Percentiles rank a stretch among this genome's conserved stretches.
phyloP scores from a whole-genome alignment of 176 grass and related monocot species.

The Poa pratensis region DNA sequence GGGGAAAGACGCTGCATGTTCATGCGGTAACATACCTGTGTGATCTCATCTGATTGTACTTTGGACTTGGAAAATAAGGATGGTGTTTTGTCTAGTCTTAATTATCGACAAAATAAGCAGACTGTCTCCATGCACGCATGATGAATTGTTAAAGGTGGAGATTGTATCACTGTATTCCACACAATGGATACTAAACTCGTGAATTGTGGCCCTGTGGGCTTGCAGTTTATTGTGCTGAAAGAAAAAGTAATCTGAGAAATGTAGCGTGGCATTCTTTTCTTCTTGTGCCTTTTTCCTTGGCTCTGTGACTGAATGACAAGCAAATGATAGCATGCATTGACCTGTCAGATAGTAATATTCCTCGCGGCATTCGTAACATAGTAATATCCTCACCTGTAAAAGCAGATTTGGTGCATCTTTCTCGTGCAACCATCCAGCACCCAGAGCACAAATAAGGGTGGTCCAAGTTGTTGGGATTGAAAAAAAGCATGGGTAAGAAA shows the following conservation, averaged over 20 bases:
- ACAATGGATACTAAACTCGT: not conserved
- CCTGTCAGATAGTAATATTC: not conserved
- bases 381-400: too few relatives aligned
- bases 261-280: not conserved
- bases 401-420: too few relatives aligned
- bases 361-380: too few relatives aligned
- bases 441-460: too few relatives aligned
- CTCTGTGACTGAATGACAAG: not conserved
- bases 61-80: not conserved
- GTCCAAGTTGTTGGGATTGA: too few relatives aligned
- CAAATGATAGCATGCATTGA: not conserved
- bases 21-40: not conserved
- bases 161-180: not conserved
- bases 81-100: not conserved
- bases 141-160: constrained; percentile 9
- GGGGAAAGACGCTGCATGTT: not conserved
- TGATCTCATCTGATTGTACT: not conserved
- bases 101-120: constrained; percentile 19
- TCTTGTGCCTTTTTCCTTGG: not conserved
- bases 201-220: not conserved
- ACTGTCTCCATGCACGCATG: constrained; percentile 2
- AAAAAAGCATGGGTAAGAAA: too few relatives aligned
- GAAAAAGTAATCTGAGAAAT: constrained; percentile 13
- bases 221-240: not conserved
- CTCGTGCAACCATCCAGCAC: too few relatives aligned